These are phyloP conservation scores for Trichothecium roseum DNA, from an alignment of 2,329 filamentous ascomycete genomes.

Conservation along the genomic window DNA sequence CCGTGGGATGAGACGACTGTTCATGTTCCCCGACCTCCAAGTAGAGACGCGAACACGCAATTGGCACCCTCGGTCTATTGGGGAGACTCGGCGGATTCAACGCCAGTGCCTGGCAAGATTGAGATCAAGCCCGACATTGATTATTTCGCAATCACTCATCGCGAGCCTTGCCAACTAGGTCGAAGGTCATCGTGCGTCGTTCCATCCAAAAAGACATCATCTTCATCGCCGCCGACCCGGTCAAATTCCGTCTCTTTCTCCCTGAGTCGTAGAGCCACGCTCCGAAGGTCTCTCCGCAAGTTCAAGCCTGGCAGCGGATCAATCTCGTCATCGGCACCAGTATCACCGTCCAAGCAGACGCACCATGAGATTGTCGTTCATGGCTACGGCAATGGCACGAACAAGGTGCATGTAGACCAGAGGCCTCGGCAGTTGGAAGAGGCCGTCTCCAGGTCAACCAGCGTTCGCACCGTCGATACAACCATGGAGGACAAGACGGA, in stretches of 20 bases:
- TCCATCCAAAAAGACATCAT: slow-evolving; percentile 9
- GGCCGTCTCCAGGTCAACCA: neutral
- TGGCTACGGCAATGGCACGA: slow-evolving; percentile 44
- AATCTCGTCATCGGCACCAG: slow-evolving; percentile 7
- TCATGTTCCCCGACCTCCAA: slow-evolving; percentile 14
- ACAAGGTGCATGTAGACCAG: slow-evolving; percentile 19
- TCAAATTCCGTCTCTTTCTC: slow-evolving; percentile 19
- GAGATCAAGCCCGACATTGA: slow-evolving; percentile 48
- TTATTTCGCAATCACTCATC: slow-evolving; percentile 36
- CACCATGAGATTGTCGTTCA: slow-evolving; percentile 43
- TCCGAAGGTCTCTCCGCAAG: slow-evolving; percentile 21
- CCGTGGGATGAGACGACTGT: slow-evolving; percentile 31
- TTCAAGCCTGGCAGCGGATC: slow-evolving; percentile 14
- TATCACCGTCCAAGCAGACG: slow-evolving; percentile 10
- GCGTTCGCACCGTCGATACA: neutral
- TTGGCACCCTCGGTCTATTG: slow-evolving; percentile 6
- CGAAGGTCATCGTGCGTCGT: neutral
- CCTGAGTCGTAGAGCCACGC: slow-evolving; percentile 20
- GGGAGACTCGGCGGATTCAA: slow-evolving; percentile 1
- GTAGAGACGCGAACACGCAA: neutral
- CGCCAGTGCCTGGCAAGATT: slow-evolving; percentile 8
- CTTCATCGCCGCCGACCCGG: slow-evolving; percentile 10
- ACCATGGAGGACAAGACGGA: slow-evolving; percentile 13
- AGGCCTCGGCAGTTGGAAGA: slow-evolving; percentile 4
- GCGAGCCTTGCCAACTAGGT: slow-evolving; percentile 6